Base-by-base conservation (phyloP, 306 rosid species). In the Cicer cuneatum region DNA sequence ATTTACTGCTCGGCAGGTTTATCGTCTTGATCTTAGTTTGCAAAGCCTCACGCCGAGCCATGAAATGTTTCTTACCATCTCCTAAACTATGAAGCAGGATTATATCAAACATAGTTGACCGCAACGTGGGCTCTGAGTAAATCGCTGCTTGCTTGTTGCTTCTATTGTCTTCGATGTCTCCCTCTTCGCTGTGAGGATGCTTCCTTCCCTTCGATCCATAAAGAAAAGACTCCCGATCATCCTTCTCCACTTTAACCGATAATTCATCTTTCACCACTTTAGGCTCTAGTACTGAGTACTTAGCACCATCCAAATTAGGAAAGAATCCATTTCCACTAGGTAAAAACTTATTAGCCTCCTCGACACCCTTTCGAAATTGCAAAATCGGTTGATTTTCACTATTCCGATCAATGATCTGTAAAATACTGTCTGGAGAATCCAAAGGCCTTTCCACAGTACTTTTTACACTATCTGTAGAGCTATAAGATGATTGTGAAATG, bases 291-390 rank as follows among this genome's bases (percentile, higher is more conserved):
- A 16, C 66, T 12, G 58, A 78, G 11, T 74, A 73, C 53, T 76
- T 85, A 47, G 83, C 71, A 37, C 18, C 73, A 49, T 71, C 86
- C 13, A 83, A 60, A 74, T 80, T 81, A 48, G 72, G 74, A 82
- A 89, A 83, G 71, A 94, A 42, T 0, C 64, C 86, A 49, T 85
- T 86, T 59, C 73, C 89, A 72, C 75, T 69, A 5, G 97, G 96
- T 65, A 95, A 93, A 90, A 95, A 95, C 82, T 83, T 92, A 52
- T 73, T 83, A 69, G 96, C 96, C 82, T 89, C 99, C 82, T 95
- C 96, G 39, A 92, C 85, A 41, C 99, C 99, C 81, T 85, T 92
- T 40, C 78, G 87, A 78, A 92, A 91, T 69, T 95, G 98, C 84
- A 86, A 85, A 82, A 90, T 75, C 37, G 98, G 87, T 78, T 80